phyloP scores from a whole-genome alignment of 208 protist genomes.

The Acanthamoeba sp. region DNA sequence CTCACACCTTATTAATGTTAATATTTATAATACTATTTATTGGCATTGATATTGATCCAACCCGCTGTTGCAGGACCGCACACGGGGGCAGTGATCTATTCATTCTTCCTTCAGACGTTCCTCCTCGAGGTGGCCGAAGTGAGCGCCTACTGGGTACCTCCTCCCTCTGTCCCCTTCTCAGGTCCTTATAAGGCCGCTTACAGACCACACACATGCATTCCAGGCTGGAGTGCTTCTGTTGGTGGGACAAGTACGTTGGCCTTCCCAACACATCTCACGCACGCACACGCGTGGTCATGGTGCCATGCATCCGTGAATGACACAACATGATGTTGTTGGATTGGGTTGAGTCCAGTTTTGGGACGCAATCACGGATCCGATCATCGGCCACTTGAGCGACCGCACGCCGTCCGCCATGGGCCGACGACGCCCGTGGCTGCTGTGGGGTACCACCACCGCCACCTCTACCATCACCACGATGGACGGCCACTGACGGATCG shows the following conservation, averaged over 20 bases:
- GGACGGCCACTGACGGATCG: neutral
- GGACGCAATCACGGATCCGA: slow-evolving; percentile 66
- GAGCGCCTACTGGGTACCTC: slow-evolving; percentile 27
- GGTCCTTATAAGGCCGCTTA: no score
- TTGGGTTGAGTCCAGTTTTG: neutral
- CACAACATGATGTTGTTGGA: neutral
- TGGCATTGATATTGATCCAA: neutral
- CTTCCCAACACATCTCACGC: neutral
- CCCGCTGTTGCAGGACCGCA: neutral
- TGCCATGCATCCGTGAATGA: neutral
- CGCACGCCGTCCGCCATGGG: slow-evolving; percentile 20
- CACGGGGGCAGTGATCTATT: neutral
- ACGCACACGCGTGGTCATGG: neutral
- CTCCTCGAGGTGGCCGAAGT: slow-evolving; percentile 68
- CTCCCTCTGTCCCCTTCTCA: neutral
- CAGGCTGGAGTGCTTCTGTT: slow-evolving; percentile 2
- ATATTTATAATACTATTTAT: neutral
- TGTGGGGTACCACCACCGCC: neutral
- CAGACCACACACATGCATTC: neutral
- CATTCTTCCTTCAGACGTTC: slow-evolving; percentile 55
- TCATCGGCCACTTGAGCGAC: slow-evolving; percentile 58
- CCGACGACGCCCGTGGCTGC: slow-evolving; percentile 37
- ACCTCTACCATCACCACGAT: neutral
- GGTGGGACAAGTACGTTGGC: slow-evolving; percentile 9
- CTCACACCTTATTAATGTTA: neutral